These are phyloP conservation scores for Erucastrum elatum DNA, from an alignment of 345 rosid genomes.

Conservation along the genomic window DNA sequence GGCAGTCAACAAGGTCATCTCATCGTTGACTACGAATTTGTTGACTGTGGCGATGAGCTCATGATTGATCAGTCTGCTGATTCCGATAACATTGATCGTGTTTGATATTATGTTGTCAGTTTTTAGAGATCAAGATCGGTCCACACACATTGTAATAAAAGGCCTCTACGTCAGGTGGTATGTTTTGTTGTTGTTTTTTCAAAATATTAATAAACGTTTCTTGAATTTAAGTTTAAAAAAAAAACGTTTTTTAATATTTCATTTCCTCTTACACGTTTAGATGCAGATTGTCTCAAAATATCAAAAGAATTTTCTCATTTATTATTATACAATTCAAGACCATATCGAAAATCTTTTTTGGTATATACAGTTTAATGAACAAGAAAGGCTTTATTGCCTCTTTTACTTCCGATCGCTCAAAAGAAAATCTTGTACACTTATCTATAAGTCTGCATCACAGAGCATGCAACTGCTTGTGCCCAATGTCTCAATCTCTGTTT, in stretches of 20 bases:
- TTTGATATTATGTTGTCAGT: neutral
- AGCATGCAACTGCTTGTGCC: slow-evolving; percentile 99
- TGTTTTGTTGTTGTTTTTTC: neutral
- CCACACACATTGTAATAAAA: slow-evolving; percentile 2
- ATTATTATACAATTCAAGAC: slow-evolving; percentile 17
- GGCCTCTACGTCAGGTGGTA: neutral
- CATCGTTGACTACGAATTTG: slow-evolving; percentile 12
- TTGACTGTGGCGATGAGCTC: slow-evolving; percentile 37
- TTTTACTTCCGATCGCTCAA: slow-evolving; percentile 9
- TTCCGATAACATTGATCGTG: neutral
- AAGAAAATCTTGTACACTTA: no score
- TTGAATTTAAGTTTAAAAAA: no score
- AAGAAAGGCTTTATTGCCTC: no score
- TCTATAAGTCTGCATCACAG: slow-evolving; percentile 54
- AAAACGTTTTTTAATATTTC: no score
- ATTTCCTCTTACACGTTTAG: neutral
- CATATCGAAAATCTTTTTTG: slow-evolving; percentile 2
- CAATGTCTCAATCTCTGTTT: slow-evolving; percentile 84
- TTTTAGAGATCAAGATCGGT: neutral
- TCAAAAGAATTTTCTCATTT: slow-evolving; percentile 15
- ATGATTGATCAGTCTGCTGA: slow-evolving; percentile 27
- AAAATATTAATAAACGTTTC: no score
- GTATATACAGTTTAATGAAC: neutral
- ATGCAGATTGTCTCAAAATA: neutral
- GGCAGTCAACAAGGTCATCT: slow-evolving; percentile 37